A percentile compares a stretch with the other conserved stretches of the same genome.
Conservation (phyloP, 768 basidiomycete genomes). For the Naganishia kalamii region DNA sequence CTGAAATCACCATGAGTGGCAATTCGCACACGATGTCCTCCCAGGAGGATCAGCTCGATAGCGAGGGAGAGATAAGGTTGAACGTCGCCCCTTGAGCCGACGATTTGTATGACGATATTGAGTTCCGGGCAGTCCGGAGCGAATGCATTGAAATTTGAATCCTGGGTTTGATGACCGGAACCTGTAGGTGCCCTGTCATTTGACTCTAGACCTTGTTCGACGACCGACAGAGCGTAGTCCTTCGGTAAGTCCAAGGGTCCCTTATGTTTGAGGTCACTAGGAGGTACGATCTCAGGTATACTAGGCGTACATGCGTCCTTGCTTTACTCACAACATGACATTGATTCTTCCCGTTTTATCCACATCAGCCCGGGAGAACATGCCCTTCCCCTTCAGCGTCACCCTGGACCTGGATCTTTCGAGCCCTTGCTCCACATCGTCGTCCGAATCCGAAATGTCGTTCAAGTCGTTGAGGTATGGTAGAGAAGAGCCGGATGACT, state of each 20-base stretch:
- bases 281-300: neutral
- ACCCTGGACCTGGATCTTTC: neutral
- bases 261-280: constrained; percentile 50
- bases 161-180: constrained; percentile 1
- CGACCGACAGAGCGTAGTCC: constrained; percentile 51
- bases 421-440: neutral
- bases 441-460: neutral
- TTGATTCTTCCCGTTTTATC: constrained; percentile 43
- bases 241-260: constrained; percentile 54
- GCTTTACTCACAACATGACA: constrained; percentile 34
- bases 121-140: constrained; percentile 49
- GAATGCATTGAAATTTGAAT: too few relatives aligned
- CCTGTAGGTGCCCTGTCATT: neutral
- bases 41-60: constrained; percentile 49
- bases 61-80: constrained; percentile 63
- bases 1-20: constrained; percentile 61
- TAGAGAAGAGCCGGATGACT: neutral
- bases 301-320: too few relatives aligned
- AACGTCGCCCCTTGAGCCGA: constrained; percentile 62
- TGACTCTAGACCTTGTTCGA: constrained; percentile 52
- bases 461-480: neutral
- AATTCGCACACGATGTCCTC: constrained; percentile 59
- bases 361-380: constrained; percentile 34
- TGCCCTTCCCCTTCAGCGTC: constrained; percentile 21
- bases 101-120: constrained; percentile 63